A percentile compares a stretch with the other conserved stretches of the same genome.
Conservation (phyloP, 2,329 filamentous ascomycete genomes). For the Pyrenochaeta sp. region DNA sequence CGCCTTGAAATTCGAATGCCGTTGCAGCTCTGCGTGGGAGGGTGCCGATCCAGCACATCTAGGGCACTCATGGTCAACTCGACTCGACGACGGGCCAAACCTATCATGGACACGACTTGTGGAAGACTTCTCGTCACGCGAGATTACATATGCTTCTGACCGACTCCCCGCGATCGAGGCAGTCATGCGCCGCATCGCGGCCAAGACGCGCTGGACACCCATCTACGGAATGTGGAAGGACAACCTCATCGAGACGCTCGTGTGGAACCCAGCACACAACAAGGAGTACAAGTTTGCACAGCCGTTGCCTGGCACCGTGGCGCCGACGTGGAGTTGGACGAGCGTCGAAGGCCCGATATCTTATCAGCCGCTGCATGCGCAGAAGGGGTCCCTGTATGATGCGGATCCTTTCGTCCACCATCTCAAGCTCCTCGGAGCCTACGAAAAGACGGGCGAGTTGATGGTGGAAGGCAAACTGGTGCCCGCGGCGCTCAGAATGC, state of each 20-base stretch:
- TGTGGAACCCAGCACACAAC: not conserved
- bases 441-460: not conserved
- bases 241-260: not conserved
- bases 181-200: not conserved
- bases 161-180: not conserved
- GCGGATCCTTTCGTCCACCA: not conserved
- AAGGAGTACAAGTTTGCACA: not conserved
- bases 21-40: not conserved
- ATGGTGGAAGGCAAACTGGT: not conserved
- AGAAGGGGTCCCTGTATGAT: not conserved
- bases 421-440: not conserved
- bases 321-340: slow-evolving; percentile 10
- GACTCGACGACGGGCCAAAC: not conserved
- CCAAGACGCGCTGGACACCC: not conserved
- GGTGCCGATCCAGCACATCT: not conserved
- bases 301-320: not conserved
- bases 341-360: slow-evolving; percentile 7
- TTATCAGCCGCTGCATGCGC: not conserved
- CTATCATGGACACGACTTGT: not conserved
- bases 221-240: not conserved
- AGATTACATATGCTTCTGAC: not conserved
- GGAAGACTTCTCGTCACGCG: not conserved
- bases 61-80: not conserved
- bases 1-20: not conserved
- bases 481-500: not conserved